phyloP scores from a whole-genome alignment of 2,329 filamentous ascomycete species.

The Penicillium carneum region DNA sequence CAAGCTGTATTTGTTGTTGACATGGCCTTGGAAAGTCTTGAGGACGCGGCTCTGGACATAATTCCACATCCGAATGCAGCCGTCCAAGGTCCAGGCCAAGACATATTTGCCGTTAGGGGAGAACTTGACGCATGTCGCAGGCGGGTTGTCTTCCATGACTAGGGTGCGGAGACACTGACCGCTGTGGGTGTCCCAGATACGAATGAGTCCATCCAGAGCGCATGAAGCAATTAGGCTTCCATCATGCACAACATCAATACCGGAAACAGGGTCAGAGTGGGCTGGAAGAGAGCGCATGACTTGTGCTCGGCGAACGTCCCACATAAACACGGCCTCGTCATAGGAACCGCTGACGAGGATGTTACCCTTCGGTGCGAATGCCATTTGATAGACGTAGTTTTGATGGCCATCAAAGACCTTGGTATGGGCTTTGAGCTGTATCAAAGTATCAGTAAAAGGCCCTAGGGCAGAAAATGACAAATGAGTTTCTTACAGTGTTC shows the following conservation, averaged over 20 bases:
- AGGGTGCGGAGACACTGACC: slow-evolving; percentile 94
- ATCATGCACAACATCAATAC: slow-evolving; percentile 90
- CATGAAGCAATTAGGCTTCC: slow-evolving; percentile 92
- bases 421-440: slow-evolving; percentile 63
- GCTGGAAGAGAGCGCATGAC: slow-evolving; percentile 91
- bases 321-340: slow-evolving; percentile 94
- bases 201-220: slow-evolving; percentile 86
- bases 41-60: slow-evolving; percentile 89
- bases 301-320: slow-evolving; percentile 88
- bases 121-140: slow-evolving; percentile 88
- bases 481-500: slow-evolving; percentile 52
- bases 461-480: background rate
- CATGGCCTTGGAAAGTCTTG: slow-evolving; percentile 96
- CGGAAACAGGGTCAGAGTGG: slow-evolving; percentile 91
- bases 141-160: slow-evolving; percentile 93
- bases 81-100: slow-evolving; percentile 89
- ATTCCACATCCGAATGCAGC: slow-evolving; percentile 89
- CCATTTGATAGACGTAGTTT: slow-evolving; percentile 92
- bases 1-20: slow-evolving; percentile 84
- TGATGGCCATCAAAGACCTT: slow-evolving; percentile 81
- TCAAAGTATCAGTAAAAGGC: slow-evolving; percentile 1
- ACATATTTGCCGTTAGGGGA: slow-evolving; percentile 93
- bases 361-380: slow-evolving; percentile 97
- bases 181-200: slow-evolving; percentile 94
- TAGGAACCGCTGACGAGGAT: slow-evolving; percentile 94